Conservation (phyloP, 129 eudicot species). For the Glebionis coronaria region DNA sequence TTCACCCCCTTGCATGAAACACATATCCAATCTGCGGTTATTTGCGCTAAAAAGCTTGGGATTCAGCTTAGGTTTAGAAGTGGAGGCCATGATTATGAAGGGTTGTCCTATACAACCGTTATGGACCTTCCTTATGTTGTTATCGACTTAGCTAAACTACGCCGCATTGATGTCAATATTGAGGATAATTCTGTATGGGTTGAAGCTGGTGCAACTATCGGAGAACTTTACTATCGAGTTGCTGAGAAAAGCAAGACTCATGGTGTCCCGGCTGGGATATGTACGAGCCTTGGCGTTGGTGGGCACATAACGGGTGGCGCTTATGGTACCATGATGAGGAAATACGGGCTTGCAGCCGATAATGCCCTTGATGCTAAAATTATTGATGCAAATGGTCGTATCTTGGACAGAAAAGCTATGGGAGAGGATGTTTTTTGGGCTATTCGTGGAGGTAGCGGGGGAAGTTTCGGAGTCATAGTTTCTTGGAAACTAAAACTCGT, state of each 20-base stretch:
- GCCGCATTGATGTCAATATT: not conserved
- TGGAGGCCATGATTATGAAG: no score
- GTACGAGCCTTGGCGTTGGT: conserved; percentile 11
- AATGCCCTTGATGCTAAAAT: conserved; percentile 13
- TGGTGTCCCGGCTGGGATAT: conserved; percentile 20
- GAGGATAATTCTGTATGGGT: conserved; percentile 14
- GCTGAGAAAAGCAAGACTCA: conserved; percentile 18
- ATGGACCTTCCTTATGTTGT: no score
- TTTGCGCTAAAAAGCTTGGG: no score
- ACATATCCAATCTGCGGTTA: not conserved
- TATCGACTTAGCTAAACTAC: not conserved
- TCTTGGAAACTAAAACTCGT: conserved; percentile 22
- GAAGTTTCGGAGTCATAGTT: conserved; percentile 11
- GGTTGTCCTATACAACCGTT: no score
- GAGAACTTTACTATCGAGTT: conserved; percentile 18
- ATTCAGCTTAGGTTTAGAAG: no score
- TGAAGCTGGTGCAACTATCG: conserved; percentile 14
- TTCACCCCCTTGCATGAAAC: conserved; percentile 14
- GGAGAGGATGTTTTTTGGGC: conserved; percentile 19
- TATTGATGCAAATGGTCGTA: conserved; percentile 6
- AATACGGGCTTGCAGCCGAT: conserved; percentile 13
- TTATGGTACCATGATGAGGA: conserved; percentile 16
- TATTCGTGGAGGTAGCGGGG: conserved; percentile 7
- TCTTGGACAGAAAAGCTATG: conserved; percentile 9
- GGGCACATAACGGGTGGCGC: conserved; percentile 19